Percentiles rank a stretch among this genome's conserved stretches.
phyloP scores from a whole-genome alignment of 768 basidiomycete genomes.

The Antrodiella citrinella region DNA sequence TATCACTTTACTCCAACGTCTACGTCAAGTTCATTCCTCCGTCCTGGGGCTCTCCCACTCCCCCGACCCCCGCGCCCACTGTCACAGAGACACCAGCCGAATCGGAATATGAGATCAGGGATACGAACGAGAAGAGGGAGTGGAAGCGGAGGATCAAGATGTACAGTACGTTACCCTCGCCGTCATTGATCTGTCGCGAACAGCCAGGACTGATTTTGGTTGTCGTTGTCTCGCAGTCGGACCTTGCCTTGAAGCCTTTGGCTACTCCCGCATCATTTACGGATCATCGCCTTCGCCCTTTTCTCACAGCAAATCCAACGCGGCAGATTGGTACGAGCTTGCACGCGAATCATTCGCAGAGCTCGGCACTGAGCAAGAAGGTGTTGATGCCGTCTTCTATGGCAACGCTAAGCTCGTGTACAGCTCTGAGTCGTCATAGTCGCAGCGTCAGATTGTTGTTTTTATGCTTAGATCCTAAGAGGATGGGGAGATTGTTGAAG shows the following conservation, averaged over 20 bases:
- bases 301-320: constrained; percentile 37
- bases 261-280: constrained; percentile 75
- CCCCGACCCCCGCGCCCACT: constrained; percentile 32
- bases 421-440: constrained; percentile 7
- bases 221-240: constrained; percentile 41
- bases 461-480: background rate
- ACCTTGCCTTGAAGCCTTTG: constrained; percentile 80
- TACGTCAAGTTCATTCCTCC: constrained; percentile 75
- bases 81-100: constrained; percentile 20
- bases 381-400: constrained; percentile 66
- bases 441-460: background rate
- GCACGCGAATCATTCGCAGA: constrained; percentile 75
- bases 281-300: constrained; percentile 65
- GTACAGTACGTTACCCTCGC: constrained; percentile 53
- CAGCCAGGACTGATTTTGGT: background rate
- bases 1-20: constrained; percentile 69
- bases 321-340: constrained; percentile 74
- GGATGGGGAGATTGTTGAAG: background rate
- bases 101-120: constrained; percentile 4
- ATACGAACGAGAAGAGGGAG: constrained; percentile 46
- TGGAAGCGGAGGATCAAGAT: constrained; percentile 69
- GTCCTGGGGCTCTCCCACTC: constrained; percentile 54
- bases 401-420: constrained; percentile 41
- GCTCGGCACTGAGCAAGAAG: constrained; percentile 70
- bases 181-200: background rate